These are phyloP conservation scores for Pythium utonaiense DNA, from an alignment of 352 stramenopile genomes.

Conservation along the genomic window DNA sequence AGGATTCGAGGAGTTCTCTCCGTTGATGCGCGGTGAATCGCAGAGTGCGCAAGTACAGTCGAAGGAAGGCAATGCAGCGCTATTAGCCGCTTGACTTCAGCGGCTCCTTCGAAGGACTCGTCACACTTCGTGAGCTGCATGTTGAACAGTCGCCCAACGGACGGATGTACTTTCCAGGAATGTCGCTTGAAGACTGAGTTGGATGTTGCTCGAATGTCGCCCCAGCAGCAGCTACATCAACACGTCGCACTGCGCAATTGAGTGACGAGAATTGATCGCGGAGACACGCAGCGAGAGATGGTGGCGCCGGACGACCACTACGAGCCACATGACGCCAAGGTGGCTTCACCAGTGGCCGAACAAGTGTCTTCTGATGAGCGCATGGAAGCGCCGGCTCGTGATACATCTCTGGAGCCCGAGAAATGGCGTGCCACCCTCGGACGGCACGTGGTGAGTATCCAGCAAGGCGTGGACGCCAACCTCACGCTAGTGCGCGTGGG, in stretches of 20 bases:
- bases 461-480: slow-evolving; percentile 61
- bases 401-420: slow-evolving; percentile 3
- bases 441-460: slow-evolving; percentile 3
- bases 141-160: slow-evolving; percentile 6
- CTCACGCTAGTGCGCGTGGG: slow-evolving; percentile 62
- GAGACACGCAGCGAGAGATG: slow-evolving; percentile 6
- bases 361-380: neutral
- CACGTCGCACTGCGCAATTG: neutral
- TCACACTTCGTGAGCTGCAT: neutral
- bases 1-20: neutral
- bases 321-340: neutral
- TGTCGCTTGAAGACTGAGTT: slow-evolving; percentile 8
- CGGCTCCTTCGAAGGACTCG: neutral
- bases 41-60: too few species aligned
- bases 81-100: neutral
- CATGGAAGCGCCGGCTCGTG: neutral
- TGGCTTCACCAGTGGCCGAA: neutral
- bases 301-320: slow-evolving; percentile 6
- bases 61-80: too few species aligned
- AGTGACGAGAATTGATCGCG: neutral
- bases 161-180: slow-evolving; percentile 15
- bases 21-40: neutral
- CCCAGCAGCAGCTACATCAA: slow-evolving; percentile 5
- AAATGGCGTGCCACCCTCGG: slow-evolving; percentile 21
- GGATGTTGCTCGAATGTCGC: slow-evolving; percentile 18